Evolutionary conservation across 192 early-diverging fungal genomes (phyloP).

Genomic region (Coemansia sp.): DNA sequence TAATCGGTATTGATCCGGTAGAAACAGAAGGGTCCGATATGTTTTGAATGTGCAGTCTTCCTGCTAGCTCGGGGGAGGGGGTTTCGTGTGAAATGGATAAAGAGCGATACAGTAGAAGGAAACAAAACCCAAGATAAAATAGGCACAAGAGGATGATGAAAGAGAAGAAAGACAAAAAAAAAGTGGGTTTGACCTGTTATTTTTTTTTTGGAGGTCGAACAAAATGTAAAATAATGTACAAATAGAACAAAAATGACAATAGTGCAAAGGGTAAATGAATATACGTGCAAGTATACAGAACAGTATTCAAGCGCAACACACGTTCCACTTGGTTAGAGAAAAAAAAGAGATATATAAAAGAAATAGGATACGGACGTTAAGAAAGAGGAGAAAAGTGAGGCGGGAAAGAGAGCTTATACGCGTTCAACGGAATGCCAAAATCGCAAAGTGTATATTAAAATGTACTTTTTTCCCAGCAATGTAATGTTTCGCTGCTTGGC

Average conservation of each 20-base stretch:
- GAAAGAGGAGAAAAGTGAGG: background rate
- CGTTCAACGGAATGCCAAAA: background rate
- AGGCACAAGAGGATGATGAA: constrained; percentile 13
- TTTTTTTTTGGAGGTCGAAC: constrained; percentile 3
- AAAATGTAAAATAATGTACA: constrained; percentile 9
- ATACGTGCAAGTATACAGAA: background rate
- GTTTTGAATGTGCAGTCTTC: background rate
- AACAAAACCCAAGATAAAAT: constrained; percentile 5
- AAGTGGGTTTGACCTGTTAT: background rate
- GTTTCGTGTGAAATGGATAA: background rate
- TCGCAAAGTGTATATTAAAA: constrained; percentile 9
- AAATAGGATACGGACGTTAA: background rate
- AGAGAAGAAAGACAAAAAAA: constrained; percentile 8
- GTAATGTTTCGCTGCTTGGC: constrained; percentile 4
- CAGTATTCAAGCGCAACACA: no score
- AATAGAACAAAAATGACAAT: constrained; percentile 4
- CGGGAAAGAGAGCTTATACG: background rate
- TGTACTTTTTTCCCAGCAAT: background rate
- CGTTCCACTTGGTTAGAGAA: background rate
- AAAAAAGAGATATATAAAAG: background rate
- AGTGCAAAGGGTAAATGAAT: background rate
- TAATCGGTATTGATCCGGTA: background rate
- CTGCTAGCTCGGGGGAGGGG: background rate
- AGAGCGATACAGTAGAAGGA: background rate
- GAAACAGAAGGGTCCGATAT: background rate